A percentile compares a stretch with the other conserved stretches of the same genome.
These are phyloP conservation scores for Venturia pyrina DNA, from an alignment of 2,329 filamentous ascomycete species.

Conservation along the genomic window DNA sequence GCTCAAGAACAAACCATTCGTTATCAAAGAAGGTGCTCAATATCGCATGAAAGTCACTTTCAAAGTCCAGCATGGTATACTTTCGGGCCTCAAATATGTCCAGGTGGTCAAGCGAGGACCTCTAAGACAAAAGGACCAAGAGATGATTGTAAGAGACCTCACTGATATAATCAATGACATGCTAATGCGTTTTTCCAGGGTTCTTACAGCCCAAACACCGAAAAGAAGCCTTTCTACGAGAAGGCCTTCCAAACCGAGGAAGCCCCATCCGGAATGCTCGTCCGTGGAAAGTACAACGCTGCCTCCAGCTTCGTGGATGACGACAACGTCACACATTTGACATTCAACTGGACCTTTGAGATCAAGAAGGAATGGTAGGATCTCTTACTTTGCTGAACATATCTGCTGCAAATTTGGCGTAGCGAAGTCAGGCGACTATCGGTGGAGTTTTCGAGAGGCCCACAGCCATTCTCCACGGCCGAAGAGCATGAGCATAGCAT, in stretches of 20 bases:
- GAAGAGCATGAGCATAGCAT: background rate
- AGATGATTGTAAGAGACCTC: conserved; percentile 75
- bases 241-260: conserved; percentile 90
- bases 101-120: conserved; percentile 88
- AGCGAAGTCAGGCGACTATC: background rate
- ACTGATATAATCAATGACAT: background rate
- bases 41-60: conserved; percentile 95
- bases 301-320: conserved; percentile 89
- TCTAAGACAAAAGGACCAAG: conserved; percentile 82
- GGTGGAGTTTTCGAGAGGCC: background rate
- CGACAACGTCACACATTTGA: conserved; percentile 79
- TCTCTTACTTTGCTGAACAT: background rate
- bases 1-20: conserved; percentile 89
- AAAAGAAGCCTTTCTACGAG: conserved; percentile 72
- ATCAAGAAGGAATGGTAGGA: conserved; percentile 89
- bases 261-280: conserved; percentile 82
- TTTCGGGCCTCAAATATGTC: conserved; percentile 90
- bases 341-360: conserved; percentile 94
- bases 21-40: conserved; percentile 87
- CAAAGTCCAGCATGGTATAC: conserved; percentile 93
- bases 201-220: conserved; percentile 87
- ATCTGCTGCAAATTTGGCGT: background rate
- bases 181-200: conserved; percentile 43
- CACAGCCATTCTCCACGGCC: background rate
- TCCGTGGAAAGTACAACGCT: conserved; percentile 82